A percentile compares a stretch with the other conserved stretches of the same genome.
Conservation (phyloP, 495 filamentous ascomycete genomes). For the Stereocaulon alpinum region DNA sequence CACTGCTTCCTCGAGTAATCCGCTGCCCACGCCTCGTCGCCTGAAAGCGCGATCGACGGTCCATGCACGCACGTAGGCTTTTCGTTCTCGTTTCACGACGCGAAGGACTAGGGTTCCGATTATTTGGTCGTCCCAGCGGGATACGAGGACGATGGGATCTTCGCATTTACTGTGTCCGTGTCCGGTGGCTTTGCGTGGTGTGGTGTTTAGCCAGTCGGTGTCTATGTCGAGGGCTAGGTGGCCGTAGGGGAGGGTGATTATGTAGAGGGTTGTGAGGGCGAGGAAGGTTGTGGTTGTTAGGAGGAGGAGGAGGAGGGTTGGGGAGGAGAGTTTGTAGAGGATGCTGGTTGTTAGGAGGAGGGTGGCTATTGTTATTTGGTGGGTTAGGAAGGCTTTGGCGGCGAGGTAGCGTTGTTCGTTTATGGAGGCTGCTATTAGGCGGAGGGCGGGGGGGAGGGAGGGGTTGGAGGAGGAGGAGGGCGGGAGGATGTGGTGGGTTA, state of each 20-base stretch:
- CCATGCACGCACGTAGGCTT: constrained; percentile 58
- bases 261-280: not conserved
- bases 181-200: not conserved
- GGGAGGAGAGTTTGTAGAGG: not conserved
- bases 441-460: constrained; percentile 32
- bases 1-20: constrained; percentile 58
- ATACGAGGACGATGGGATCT: constrained; percentile 40
- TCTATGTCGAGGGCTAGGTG: constrained; percentile 20
- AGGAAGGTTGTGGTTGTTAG: not conserved
- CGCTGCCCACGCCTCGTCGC: constrained; percentile 53
- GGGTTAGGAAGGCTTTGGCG: constrained; percentile 1
- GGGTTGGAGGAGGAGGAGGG: too few species aligned
- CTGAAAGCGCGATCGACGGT: constrained; percentile 59
- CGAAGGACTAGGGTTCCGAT: constrained; percentile 46
- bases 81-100: constrained; percentile 30
- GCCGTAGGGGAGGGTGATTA: constrained; percentile 35
- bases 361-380: too few species aligned
- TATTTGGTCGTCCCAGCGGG: constrained; percentile 45
- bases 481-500: constrained; percentile 16
- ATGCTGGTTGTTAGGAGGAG: not conserved
- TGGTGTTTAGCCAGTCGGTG: constrained; percentile 1
- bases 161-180: constrained; percentile 12
- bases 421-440: constrained; percentile 46
- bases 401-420: constrained; percentile 37
- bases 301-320: not conserved